These are phyloP conservation scores for Solanum etuberosum DNA, from an alignment of 257 asterid species.

Conservation along the genomic window DNA sequence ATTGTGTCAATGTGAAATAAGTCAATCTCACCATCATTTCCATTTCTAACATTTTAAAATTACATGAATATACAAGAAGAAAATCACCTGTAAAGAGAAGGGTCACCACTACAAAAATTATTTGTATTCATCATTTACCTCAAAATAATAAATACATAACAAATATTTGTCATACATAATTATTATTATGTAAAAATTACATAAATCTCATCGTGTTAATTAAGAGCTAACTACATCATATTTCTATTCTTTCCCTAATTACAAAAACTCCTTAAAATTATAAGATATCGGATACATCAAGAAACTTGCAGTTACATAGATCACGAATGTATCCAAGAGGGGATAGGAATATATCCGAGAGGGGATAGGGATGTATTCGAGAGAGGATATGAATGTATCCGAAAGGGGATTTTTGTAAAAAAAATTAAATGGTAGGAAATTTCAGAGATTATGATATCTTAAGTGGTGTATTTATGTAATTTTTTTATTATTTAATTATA, in stretches of 20 bases:
- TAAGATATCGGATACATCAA: background rate
- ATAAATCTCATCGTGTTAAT: too few species aligned
- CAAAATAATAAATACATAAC: background rate
- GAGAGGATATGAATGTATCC: too few species aligned
- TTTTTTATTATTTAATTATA: background rate
- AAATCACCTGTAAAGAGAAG: background rate
- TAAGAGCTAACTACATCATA: too few species aligned
- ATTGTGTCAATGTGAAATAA: too few species aligned
- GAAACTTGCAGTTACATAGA: background rate
- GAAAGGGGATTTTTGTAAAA: background rate
- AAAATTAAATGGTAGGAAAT: background rate
- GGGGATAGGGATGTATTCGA: too few species aligned
- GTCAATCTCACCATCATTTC: background rate
- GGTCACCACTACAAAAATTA: background rate
- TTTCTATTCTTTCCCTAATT: background rate
- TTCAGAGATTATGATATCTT: background rate
- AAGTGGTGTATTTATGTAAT: background rate
- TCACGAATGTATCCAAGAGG: too few species aligned
- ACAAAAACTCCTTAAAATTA: background rate
- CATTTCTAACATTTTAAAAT: background rate
- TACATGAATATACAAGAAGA: background rate
- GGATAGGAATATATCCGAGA: background rate
- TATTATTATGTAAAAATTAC: too few species aligned
- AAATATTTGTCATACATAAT: too few species aligned
- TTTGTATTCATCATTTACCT: background rate